Percentiles rank a stretch among this genome's conserved stretches.
Conservation (phyloP, 495 filamentous ascomycete species). For the Xylaria intraflava region DNA sequence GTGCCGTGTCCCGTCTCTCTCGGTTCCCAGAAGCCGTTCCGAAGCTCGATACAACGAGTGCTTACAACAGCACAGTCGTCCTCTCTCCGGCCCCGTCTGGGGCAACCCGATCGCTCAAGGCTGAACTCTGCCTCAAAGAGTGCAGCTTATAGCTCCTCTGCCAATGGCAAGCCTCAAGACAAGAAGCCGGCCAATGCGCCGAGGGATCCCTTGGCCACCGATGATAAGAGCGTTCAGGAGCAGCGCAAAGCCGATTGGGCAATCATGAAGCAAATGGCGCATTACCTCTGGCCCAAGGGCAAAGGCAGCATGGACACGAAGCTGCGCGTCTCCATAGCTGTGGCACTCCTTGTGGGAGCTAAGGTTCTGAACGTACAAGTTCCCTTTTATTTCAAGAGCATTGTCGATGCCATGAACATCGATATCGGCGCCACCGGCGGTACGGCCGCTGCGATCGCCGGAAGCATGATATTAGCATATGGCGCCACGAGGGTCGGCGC, state of each 20-base stretch:
- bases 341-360: slow-evolving; percentile 77
- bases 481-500: slow-evolving; percentile 82
- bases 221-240: slow-evolving; percentile 62
- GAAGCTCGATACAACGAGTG: slow-evolving; percentile 3
- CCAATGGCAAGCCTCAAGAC: slow-evolving; percentile 3
- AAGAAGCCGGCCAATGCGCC: not conserved
- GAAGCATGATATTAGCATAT: slow-evolving; percentile 87
- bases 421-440: slow-evolving; percentile 77
- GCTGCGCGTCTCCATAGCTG: slow-evolving; percentile 71
- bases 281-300: slow-evolving; percentile 95
- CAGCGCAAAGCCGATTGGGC: slow-evolving; percentile 97
- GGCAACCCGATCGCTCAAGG: not conserved
- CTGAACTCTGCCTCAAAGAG: not conserved
- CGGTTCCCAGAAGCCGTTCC: not conserved
- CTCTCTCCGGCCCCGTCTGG: not conserved
- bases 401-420: slow-evolving; percentile 95
- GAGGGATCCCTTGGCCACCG: slow-evolving; percentile 34
- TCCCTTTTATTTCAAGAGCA: slow-evolving; percentile 97
- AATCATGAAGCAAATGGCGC: slow-evolving; percentile 95
- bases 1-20: slow-evolving; percentile 4
- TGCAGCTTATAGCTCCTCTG: slow-evolving; percentile 6
- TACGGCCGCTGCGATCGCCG: slow-evolving; percentile 81
- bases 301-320: slow-evolving; percentile 69
- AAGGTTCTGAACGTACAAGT: slow-evolving; percentile 97
- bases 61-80: not conserved